Conservation (phyloP, 805 yeast genomes). For the Ogataea pini region DNA sequence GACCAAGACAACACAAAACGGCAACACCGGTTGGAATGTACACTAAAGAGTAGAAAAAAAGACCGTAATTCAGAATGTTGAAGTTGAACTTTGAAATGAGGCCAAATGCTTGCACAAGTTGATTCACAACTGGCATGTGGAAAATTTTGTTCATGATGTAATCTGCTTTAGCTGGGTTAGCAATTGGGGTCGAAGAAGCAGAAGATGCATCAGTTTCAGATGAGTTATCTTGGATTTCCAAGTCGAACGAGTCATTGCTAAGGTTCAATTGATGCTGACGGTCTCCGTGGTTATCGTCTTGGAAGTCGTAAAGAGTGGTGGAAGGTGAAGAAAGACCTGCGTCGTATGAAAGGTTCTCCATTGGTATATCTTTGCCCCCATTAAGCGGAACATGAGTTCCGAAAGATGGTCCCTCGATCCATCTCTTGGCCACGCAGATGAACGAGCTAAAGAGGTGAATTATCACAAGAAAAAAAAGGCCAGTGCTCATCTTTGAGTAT, state of each 20-base stretch:
- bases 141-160: conserved; percentile 37
- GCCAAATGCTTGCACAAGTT: conserved; percentile 27
- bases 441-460: conserved; percentile 59
- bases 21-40: conserved; percentile 61
- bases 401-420: conserved; percentile 35
- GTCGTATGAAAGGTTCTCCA: conserved; percentile 23
- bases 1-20: conserved; percentile 69
- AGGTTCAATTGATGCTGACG: conserved; percentile 4
- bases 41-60: conserved; percentile 58
- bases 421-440: conserved; percentile 46
- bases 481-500: conserved; percentile 64
- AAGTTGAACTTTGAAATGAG: conserved; percentile 42
- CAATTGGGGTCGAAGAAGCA: conserved; percentile 2
- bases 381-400: conserved; percentile 15
- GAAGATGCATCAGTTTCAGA: conserved; percentile 8
- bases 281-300: conserved; percentile 18
- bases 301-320: conserved; percentile 38
- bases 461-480: conserved; percentile 53
- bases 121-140: conserved; percentile 26
- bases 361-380: conserved; percentile 28
- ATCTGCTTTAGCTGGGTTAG: conserved; percentile 33
- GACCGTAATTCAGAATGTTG: conserved; percentile 59
- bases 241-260: conserved; percentile 28
- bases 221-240: conserved; percentile 18
- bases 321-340: conserved; percentile 34